Evolutionary conservation across 371 early-diverging fungal species (phyloP), one percentile per base, ranked within the genome.

Genomic region (Mucor mucedo): DNA sequence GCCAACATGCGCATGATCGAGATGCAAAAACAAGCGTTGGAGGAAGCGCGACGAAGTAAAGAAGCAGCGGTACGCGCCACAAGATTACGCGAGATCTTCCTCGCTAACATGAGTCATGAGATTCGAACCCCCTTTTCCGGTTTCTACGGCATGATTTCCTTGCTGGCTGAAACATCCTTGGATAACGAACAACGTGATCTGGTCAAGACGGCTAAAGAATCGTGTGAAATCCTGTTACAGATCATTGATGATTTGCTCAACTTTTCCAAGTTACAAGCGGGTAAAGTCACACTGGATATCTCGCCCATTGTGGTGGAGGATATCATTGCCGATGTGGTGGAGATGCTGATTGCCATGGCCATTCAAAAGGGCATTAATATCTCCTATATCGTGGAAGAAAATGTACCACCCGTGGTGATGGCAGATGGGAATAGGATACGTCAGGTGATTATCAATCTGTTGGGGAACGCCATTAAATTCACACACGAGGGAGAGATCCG

Each of bases 171-270:
- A 41, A 84, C 86, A 8, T 61, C 71, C 8, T 61, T 86, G 27
- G 78, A 84, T 16, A 54, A 71, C 16, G 86, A 87, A 30, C 88
- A 87, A 30, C 71, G 75, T 39, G 88, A 87, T 50, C 69, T 85
- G 59, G 84, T 84, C 42, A 81, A 76, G 52, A 85, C 83, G 45
- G 84, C 87, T 6, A 85, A 84, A 52, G 84, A 80, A 3, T 83
- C 82, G 0, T 86, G 85, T 48, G 84, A 85, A 65, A 83, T 84
- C 61, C 44, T 87, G n/a, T 68, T 86, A 32, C 77, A 82, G 30
- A 84, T 87, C 35, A 87, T 87, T 62, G 86, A 87, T 55, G 87
- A 87, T 62, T 60, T 88, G 14, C 62, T 88, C 21, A 86, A 88
- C 67, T 87, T 87, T 52, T 85, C 85, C 61, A 88, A 87, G 40